phyloP scores from a whole-genome alignment of 345 rosid genomes.

The Syzygium aromaticum region DNA sequence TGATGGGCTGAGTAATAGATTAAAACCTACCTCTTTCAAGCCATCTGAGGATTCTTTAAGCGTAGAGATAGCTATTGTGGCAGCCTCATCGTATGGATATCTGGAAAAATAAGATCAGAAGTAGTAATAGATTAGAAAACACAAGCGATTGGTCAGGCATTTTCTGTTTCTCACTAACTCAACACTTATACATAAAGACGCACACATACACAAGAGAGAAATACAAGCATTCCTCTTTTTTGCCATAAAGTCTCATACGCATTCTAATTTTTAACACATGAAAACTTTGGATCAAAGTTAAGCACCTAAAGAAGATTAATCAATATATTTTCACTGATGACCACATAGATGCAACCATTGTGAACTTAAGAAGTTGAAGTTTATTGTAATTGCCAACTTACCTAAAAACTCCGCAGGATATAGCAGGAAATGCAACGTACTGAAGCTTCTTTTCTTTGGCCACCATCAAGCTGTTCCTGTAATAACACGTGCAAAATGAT shows the following conservation, averaged over 20 bases:
- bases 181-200: background rate
- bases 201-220: background rate
- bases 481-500: conserved; percentile 9
- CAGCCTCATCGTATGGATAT: conserved; percentile 88
- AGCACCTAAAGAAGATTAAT: background rate
- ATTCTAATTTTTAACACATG: background rate
- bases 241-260: background rate
- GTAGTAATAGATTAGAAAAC: background rate
- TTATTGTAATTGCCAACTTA: conserved; percentile 12
- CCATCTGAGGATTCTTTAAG: conserved; percentile 54
- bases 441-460: conserved; percentile 66
- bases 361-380: background rate
- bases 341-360: background rate
- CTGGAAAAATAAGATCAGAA: conserved; percentile 17
- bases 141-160: background rate
- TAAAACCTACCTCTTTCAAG: conserved; percentile 61
- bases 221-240: background rate
- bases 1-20: background rate
- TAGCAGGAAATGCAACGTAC: conserved; percentile 80
- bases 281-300: background rate
- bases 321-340: background rate
- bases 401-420: conserved; percentile 75
- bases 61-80: conserved; percentile 57
- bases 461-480: conserved; percentile 59
- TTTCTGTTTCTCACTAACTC: background rate